Base-by-base conservation (phyloP, 306 rosid genomes). In the Cicer chorassanicum region DNA sequence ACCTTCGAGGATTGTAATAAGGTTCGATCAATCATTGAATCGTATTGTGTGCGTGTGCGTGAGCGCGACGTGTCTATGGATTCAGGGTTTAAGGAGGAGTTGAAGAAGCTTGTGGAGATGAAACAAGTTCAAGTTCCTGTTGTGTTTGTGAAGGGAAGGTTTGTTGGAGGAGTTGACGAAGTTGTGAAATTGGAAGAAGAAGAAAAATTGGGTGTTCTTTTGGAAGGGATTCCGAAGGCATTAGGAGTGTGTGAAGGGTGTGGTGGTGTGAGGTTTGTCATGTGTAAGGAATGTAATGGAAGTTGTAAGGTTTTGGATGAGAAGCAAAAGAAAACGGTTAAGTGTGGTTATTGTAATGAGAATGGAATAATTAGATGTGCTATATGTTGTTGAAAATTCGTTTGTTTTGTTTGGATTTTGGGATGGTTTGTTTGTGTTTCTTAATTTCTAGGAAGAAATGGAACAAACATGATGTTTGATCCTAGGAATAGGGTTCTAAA, bases 11-110 rank as follows among this genome's bases (percentile, higher is more conserved):
- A 92, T 34, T 92, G 98, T 85, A 95, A 89, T 59, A 85, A 72
- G 18, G 98, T 92, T 38, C 69, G 98, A 51, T 68, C 93, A 1
- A 83, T 89, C 4, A 10, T 92, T 0, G 98, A 90, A 48, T 95
- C 98, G 0, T 77, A 90, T n/a, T 75, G 81, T 1, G 82, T 95
- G 53, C 87, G 75, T 0, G 54, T 84, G 70, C 15, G 81, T 0
- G 99, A 95, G 89, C 85, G 98, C 10, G 99, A 95, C 11, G 83
- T 92, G 48, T 95, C 99, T 0, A 95, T 95, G 99, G 97, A 95
- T 85, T 88, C 92, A 0, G 99, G 98, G 39, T 84, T 89, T n/a
- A 90, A 82, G 76, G 99, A 92, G 80, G 97, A 95, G 71, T 69
- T 95, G 51, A 69, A 93, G 76, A 77, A 81, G 76, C 76, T 95